A percentile compares a stretch with the other conserved stretches of the same genome.
Conservation (phyloP, 495 filamentous ascomycete genomes). For the Aspergillus taichungensis region DNA sequence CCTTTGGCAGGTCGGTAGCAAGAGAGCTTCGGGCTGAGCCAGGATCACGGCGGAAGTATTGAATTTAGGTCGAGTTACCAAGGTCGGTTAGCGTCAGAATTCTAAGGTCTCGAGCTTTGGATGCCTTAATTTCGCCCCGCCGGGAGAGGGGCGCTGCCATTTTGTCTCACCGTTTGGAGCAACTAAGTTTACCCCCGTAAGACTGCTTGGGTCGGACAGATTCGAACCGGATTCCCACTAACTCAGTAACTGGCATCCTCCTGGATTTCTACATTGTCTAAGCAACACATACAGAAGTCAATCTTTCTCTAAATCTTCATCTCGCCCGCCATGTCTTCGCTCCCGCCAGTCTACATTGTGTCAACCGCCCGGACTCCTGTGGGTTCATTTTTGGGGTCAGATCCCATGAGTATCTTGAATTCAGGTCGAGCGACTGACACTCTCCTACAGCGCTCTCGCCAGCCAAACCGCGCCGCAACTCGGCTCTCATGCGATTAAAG, state of each 20-base stretch:
- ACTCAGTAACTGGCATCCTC: background rate
- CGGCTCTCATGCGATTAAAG: constrained; percentile 85
- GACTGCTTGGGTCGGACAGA: background rate
- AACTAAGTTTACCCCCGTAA: no score
- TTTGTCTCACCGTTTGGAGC: background rate
- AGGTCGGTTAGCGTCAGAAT: no score
- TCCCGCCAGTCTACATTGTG: constrained; percentile 90
- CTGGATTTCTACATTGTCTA: background rate
- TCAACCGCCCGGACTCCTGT: constrained; percentile 83
- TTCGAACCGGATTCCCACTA: no score
- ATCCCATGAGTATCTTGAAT: constrained; percentile 12
- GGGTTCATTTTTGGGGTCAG: constrained; percentile 86
- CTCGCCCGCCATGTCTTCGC: constrained; percentile 42
- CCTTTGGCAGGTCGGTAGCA: background rate
- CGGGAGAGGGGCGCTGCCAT: background rate
- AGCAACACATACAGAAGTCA: background rate
- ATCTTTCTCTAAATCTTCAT: constrained; percentile 1
- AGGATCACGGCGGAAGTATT: no score
- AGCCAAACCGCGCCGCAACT: constrained; percentile 79
- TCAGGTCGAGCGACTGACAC: constrained; percentile 9
- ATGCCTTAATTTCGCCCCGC: no score
- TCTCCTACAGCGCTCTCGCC: constrained; percentile 59
- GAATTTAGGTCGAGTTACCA: no score
- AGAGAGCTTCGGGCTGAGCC: no score
- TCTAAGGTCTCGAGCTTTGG: no score